Percentiles rank a stretch among this genome's conserved stretches.
Conservation (phyloP, 306 rosid genomes). For the Cucurbita pepo region DNA sequence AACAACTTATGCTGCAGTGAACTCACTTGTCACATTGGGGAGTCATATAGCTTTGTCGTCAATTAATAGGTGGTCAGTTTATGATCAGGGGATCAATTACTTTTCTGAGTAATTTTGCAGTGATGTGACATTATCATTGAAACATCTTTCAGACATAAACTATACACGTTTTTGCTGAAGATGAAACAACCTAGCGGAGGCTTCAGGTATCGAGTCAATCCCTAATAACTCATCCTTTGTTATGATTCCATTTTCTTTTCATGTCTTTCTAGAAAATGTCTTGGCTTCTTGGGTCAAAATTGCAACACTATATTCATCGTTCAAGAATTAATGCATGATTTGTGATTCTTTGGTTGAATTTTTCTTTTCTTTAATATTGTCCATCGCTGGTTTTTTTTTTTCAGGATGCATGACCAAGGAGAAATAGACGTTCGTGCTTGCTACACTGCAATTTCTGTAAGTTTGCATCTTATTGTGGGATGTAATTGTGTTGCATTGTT, state of each 20-base stretch:
- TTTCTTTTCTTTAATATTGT: not conserved
- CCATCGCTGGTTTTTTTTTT: not conserved
- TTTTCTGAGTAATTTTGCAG: constrained; percentile 9
- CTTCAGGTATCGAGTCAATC: constrained; percentile 39
- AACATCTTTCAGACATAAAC: constrained; percentile 36
- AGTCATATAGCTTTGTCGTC: constrained; percentile 60
- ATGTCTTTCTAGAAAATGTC: not conserved
- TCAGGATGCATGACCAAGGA: constrained; percentile 83
- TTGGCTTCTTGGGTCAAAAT: not conserved
- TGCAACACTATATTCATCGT: not conserved
- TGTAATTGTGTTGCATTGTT: not conserved
- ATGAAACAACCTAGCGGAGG: constrained; percentile 85
- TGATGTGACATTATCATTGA: constrained; percentile 7
- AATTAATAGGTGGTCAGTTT: constrained; percentile 77
- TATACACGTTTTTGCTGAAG: constrained; percentile 42
- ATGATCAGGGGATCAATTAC: constrained; percentile 10
- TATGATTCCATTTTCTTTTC: not conserved
- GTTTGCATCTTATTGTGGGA: constrained; percentile 10
- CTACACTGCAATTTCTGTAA: constrained; percentile 94
- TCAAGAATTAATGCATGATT: not conserved
- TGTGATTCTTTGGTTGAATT: not conserved
- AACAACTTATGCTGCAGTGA: constrained; percentile 89
- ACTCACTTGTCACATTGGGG: constrained; percentile 69
- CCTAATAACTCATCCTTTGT: not conserved
- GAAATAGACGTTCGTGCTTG: constrained; percentile 88